A percentile compares a stretch with the other conserved stretches of the same genome.
These are phyloP conservation scores for Debaryomycetaceae sp. DNA, from an alignment of 1,139 yeast genomes.

Conservation along the genomic window DNA sequence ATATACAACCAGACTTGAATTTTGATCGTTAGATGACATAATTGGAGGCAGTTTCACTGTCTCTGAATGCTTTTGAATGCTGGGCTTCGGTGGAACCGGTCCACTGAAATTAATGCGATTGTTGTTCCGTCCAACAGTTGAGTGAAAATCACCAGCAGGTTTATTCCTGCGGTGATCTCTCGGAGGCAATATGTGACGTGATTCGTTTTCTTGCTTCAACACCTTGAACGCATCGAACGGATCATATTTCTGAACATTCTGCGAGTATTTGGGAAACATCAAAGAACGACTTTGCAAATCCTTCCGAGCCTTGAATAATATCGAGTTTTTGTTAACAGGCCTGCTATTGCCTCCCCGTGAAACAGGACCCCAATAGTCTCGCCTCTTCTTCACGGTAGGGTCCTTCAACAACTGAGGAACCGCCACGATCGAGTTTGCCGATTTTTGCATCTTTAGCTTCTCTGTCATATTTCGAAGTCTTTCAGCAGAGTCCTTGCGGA, in stretches of 20 bases:
- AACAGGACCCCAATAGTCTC: conserved; percentile 5
- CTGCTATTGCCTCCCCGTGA: conserved; percentile 3
- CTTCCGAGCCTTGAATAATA: conserved; percentile 32
- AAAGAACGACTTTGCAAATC: conserved; percentile 31
- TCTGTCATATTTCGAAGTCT: conserved; percentile 45
- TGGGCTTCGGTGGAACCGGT: background rate
- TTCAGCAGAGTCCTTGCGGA: conserved; percentile 49
- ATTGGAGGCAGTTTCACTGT: background rate
- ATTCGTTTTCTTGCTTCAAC: background rate
- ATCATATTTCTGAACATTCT: conserved; percentile 16
- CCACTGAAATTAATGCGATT: conserved; percentile 1
- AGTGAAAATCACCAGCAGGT: background rate
- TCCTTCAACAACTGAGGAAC: conserved; percentile 37
- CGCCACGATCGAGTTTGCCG: conserved; percentile 43
- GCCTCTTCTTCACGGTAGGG: conserved; percentile 32
- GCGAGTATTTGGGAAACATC: conserved; percentile 24
- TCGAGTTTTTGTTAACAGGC: conserved; percentile 21
- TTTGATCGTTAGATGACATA: background rate
- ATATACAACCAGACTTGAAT: background rate
- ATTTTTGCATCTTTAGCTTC: conserved; percentile 39
- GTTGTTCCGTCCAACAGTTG: background rate
- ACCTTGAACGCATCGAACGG: conserved; percentile 22
- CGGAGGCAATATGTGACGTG: background rate
- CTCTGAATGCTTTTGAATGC: background rate
- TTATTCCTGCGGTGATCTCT: conserved; percentile 4